These are phyloP conservation scores for Cordyceps javanica DNA, from an alignment of 2,329 filamentous ascomycete species.

Conservation along the genomic window DNA sequence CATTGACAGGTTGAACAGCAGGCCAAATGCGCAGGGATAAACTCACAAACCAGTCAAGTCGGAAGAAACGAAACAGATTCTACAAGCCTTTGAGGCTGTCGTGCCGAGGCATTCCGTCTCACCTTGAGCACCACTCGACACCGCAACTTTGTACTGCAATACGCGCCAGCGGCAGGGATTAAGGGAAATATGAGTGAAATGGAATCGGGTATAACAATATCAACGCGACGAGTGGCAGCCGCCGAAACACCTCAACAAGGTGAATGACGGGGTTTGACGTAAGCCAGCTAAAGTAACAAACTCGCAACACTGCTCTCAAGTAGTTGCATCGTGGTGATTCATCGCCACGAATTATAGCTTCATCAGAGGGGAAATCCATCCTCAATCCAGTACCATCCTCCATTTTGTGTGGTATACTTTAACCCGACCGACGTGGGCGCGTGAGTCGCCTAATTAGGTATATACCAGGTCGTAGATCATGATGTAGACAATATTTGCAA, in stretches of 20 bases:
- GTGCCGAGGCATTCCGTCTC: background rate
- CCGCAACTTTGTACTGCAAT: background rate
- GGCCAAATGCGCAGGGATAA: too few species aligned
- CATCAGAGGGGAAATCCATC: background rate
- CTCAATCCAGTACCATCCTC: background rate
- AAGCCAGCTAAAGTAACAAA: background rate
- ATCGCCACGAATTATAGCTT: background rate
- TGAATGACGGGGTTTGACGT: background rate
- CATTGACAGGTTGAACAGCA: too few species aligned
- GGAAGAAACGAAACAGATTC: background rate
- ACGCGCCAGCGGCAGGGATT: background rate
- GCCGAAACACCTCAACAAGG: background rate
- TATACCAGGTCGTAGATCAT: constrained; percentile 10
- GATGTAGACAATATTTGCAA: constrained; percentile 5
- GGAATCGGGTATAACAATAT: constrained; percentile 8
- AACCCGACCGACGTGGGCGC: constrained; percentile 1
- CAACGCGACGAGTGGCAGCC: background rate
- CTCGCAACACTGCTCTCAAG: background rate
- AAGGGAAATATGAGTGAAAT: background rate
- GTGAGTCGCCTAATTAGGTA: constrained; percentile 4
- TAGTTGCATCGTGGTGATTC: background rate
- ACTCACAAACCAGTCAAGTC: background rate
- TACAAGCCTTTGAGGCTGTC: background rate
- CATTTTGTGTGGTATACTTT: background rate
- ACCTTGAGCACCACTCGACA: background rate